Evolutionary conservation across 768 basidiomycete species (phyloP).

Genomic region (Tylopilus balloui): DNA sequence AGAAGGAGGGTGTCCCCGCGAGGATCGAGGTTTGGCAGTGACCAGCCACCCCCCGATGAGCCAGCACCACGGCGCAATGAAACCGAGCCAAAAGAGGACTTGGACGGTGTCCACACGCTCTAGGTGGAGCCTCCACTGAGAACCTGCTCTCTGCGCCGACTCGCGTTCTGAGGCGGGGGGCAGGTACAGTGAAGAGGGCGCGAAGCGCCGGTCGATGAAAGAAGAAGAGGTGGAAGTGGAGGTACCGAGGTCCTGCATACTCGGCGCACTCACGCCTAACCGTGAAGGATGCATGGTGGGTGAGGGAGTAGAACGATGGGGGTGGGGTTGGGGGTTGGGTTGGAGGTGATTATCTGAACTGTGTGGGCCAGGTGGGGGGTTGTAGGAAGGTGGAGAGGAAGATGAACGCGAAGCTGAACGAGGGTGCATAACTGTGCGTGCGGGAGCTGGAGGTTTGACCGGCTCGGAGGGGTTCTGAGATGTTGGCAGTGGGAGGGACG

Average conservation of each 20-base stretch:
- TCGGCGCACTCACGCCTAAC: conserved; percentile 19
- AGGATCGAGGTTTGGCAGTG: conserved; percentile 3
- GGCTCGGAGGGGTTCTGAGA: conserved; percentile 1
- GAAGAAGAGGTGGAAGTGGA: conserved; percentile 42
- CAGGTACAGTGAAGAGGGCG: conserved; percentile 37
- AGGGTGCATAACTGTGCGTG: conserved; percentile 11
- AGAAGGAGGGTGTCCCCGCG: conserved; percentile 12
- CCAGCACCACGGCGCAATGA: conserved; percentile 71
- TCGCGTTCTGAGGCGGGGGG: conserved; percentile 33
- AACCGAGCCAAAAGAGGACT: conserved; percentile 73
- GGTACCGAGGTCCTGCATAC: conserved; percentile 25
- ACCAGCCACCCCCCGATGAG: conserved; percentile 73
- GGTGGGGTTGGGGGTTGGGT: conserved; percentile 5
- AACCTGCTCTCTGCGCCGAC: conserved; percentile 18
- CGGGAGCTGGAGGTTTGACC: conserved; percentile 21
- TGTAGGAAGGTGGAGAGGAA: conserved; percentile 26
- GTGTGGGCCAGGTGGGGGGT: conserved; percentile 14
- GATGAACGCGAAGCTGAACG: conserved; percentile 19
- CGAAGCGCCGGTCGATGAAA: conserved; percentile 50
- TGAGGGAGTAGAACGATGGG: conserved; percentile 13
- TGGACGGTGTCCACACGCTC: conserved; percentile 36
- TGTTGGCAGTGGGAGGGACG: not conserved
- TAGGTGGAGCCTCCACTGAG: conserved; percentile 9
- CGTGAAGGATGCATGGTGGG: conserved; percentile 5
- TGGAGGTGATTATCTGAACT: conserved; percentile 20